Conservation (phyloP, 306 rosid species). For the Purshia tridentata region DNA sequence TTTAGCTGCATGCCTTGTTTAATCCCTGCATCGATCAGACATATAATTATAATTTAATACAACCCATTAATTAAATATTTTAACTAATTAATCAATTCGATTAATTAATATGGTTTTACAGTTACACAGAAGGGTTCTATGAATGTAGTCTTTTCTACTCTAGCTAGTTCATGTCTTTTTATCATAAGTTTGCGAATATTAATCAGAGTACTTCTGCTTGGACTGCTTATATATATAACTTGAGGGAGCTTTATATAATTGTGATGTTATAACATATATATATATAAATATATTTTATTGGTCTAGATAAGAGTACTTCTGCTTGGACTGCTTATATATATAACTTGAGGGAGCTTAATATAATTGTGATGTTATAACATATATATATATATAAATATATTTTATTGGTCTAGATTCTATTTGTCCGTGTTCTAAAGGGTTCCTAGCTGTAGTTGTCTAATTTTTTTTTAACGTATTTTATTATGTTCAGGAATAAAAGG, state of each 20-base stretch:
- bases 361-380: background rate
- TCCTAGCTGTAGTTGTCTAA: constrained; percentile 27
- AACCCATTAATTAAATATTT: background rate
- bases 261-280: too few species aligned
- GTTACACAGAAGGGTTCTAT: constrained; percentile 15
- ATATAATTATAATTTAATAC: background rate
- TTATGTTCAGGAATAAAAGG: background rate
- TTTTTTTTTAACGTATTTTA: background rate
- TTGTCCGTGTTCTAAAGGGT: constrained; percentile 24
- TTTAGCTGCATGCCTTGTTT: constrained; percentile 37
- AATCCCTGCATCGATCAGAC: constrained; percentile 28
- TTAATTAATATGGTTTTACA: background rate
- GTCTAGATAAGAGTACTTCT: background rate
- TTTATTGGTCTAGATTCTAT: constrained; percentile 27
- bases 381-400: background rate
- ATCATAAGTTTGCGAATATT: background rate
- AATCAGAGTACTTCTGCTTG: background rate
- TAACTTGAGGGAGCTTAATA: too few species aligned
- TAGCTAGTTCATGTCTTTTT: background rate
- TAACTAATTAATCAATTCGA: background rate
- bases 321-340: too few species aligned
- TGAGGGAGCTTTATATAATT: too few species aligned
- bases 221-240: too few species aligned
- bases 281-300: too few species aligned
- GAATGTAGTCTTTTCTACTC: constrained; percentile 6